Evolutionary conservation across 2,329 filamentous ascomycete species (phyloP).

Genomic region (Neoascochyta sp.): DNA sequence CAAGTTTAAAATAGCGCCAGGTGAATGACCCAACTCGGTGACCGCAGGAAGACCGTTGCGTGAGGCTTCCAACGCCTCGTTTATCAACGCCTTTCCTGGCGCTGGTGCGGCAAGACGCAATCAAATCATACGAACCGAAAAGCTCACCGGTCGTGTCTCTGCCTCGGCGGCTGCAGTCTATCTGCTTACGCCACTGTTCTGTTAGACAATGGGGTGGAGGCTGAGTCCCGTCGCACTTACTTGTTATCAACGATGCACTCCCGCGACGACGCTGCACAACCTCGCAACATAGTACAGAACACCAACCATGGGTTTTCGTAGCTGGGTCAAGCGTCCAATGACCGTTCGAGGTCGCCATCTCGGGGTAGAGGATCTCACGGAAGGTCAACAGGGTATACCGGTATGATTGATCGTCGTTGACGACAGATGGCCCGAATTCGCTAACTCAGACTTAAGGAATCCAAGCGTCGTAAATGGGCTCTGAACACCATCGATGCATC

Average conservation of each 20-base stretch:
- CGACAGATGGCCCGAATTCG: not conserved
- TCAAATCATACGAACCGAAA: too few relatives aligned
- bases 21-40: too few relatives aligned
- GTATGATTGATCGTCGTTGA: slow-evolving; percentile 11
- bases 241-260: slow-evolving; percentile 13
- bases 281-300: too few relatives aligned
- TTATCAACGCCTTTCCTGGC: too few relatives aligned
- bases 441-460: slow-evolving; percentile 14
- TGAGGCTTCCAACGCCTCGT: too few relatives aligned
- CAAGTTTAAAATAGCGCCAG: too few relatives aligned
- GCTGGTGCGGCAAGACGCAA: too few relatives aligned
- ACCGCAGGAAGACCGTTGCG: too few relatives aligned
- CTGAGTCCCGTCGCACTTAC: slow-evolving; percentile 10
- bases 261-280: slow-evolving; percentile 4
- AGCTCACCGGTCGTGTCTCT: slow-evolving; percentile 15
- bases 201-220: slow-evolving; percentile 18
- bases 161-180: slow-evolving; percentile 6
- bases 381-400: slow-evolving; percentile 30
- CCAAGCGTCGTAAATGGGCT: slow-evolving; percentile 30
- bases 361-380: slow-evolving; percentile 31
- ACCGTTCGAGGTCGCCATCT: slow-evolving; percentile 21
- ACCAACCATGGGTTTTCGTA: slow-evolving; percentile 29
- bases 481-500: slow-evolving; percentile 34
- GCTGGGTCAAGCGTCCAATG: slow-evolving; percentile 31
- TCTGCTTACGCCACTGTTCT: too few relatives aligned